phyloP scores from a whole-genome alignment of 345 rosid species.

The Populus davidiana region DNA sequence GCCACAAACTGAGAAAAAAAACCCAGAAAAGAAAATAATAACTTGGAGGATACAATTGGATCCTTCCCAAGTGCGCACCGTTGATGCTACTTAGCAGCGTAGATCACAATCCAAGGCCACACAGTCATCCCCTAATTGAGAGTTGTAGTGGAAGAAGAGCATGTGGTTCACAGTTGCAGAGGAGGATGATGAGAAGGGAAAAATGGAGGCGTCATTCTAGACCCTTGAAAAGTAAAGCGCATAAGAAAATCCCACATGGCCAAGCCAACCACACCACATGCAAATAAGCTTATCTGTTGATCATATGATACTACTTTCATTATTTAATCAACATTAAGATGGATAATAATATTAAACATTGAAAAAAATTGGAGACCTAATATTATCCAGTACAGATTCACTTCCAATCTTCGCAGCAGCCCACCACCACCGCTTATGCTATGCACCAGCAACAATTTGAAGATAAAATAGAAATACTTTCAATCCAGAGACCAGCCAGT shows the following conservation, averaged over 20 bases:
- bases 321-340: conserved; percentile 8
- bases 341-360: conserved; percentile 2
- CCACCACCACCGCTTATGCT: conserved; percentile 3
- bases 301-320: conserved; percentile 16
- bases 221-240: not conserved
- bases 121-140: not conserved
- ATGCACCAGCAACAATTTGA: conserved; percentile 12
- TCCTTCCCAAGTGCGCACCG: not conserved
- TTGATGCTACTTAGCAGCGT: not conserved
- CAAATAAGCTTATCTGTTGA: conserved; percentile 23
- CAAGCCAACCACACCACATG: conserved; percentile 28
- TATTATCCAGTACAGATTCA: conserved; percentile 10
- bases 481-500: not conserved
- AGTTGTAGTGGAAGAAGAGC: not conserved
- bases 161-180: conserved; percentile 6
- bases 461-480: not conserved
- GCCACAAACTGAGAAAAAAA: not conserved
- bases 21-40: no score
- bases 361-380: conserved; percentile 7
- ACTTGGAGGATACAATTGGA: not conserved
- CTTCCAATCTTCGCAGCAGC: not conserved
- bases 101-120: no score
- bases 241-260: conserved; percentile 27
- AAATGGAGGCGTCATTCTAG: not conserved
- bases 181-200: not conserved